Base-by-base conservation (phyloP, 73 alveolate species). In the Tetrahymena elliotti region DNA sequence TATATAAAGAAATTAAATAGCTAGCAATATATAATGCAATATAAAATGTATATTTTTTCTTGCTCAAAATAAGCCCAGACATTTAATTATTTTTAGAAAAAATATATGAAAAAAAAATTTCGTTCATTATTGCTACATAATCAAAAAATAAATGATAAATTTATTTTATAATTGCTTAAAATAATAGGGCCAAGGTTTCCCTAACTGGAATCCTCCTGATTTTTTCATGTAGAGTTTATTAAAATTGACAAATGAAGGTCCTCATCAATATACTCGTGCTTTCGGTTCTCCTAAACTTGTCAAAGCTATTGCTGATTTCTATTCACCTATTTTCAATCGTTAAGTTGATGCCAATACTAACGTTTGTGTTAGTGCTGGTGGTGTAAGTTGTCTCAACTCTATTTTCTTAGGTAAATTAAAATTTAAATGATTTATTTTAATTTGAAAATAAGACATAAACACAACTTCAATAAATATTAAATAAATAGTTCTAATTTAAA, bases 331-430 rank as follows among this genome's bases (percentile, higher is more conserved):
- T 20, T 84, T 94, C 38, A 92, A 92, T 34, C 83, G 82, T 35
- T 35, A 84, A 40, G 7, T 53, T 39, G 92, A 94, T 84, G 95
- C 54, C 16, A 92, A 84, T 33, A 94, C 68, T n/a, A 94, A 94
- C 24, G 93, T 94, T 33, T n/a, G 68, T 35, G 96, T 88, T 13
- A 94, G 96, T 94, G 83, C 95, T 40, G 96, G 96, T 47, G 96
- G 95, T 31, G 53, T 39, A 18, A 83, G 95, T 40, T 68, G 88
- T 36, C 88, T 68, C n/a, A 68, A 68, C 36, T 68, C 88, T 68
- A 68, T 68, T 31, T 68, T 68, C 36, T 68, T 68, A 68, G 88
- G 88, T 68, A 68, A 68, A 6, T 47, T 47, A 18, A 68, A 11
- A 7, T 31, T 18, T 68, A 40, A 40, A 15, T 40, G 8, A 40